phyloP scores from a whole-genome alignment of 805 yeast species.

The Yarrowia sp. region DNA sequence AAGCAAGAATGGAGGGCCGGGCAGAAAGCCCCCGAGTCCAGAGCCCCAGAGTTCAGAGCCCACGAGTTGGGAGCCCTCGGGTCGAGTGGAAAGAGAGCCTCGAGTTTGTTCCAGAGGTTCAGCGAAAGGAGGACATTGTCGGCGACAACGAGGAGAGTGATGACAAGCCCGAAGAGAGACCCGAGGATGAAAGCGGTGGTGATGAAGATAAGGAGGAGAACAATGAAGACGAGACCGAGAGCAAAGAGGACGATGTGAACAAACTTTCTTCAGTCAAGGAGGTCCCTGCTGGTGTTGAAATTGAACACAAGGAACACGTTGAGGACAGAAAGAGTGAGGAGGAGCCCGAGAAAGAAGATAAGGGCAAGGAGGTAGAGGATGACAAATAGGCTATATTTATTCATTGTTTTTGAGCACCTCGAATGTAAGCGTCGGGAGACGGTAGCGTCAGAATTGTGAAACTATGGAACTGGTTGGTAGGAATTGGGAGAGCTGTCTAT shows the following conservation, averaged over 20 bases:
- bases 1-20: not conserved
- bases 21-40: not conserved
- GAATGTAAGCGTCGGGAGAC: no score
- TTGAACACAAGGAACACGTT: constrained; percentile 3
- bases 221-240: not conserved
- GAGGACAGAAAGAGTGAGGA: not conserved
- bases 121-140: not conserved
- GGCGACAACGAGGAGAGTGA: no score
- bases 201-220: not conserved
- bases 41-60: not conserved
- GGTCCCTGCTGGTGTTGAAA: not conserved
- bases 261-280: not conserved
- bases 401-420: not conserved
- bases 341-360: not conserved
- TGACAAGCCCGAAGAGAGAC: no score
- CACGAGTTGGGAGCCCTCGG: not conserved
- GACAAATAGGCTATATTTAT: not conserved
- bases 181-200: no score
- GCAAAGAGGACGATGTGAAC: not conserved
- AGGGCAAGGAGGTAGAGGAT: not conserved
- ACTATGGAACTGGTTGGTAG: no score
- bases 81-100: not conserved
- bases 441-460: no score
- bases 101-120: not conserved
- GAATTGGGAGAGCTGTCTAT: no score